A percentile compares a stretch with the other conserved stretches of the same genome.
Evolutionary conservation across 495 filamentous ascomycete species (phyloP).

Genomic region (Aspergillus carlsbadensis): DNA sequence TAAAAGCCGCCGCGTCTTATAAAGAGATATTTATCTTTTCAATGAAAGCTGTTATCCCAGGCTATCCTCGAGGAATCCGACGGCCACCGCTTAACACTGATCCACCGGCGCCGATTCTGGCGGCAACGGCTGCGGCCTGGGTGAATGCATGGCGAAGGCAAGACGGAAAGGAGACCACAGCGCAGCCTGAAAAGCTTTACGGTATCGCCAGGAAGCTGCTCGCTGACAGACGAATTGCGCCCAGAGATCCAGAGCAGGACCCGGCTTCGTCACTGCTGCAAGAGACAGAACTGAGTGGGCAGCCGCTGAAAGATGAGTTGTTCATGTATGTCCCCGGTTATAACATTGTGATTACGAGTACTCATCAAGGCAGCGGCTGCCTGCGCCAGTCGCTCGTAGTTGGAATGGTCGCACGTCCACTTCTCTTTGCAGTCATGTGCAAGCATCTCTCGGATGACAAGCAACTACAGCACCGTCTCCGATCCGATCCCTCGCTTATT

Average conservation of each 20-base stretch:
- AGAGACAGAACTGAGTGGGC: not conserved
- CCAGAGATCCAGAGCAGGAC: not conserved
- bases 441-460: not conserved
- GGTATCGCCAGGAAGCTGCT: not conserved
- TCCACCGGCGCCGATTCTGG: not conserved
- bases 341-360: not conserved
- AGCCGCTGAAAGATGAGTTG: conserved; percentile 3
- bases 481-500: not conserved
- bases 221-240: not conserved
- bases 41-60: not conserved
- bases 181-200: not conserved
- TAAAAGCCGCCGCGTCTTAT: not conserved
- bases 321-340: not conserved
- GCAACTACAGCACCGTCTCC: not conserved
- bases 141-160: conserved; percentile 6
- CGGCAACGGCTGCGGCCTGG: not conserved
- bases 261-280: not conserved
- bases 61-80: conserved; percentile 2
- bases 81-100: conserved; percentile 2
- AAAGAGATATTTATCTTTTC: not conserved
- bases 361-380: not conserved
- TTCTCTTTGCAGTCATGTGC: not conserved
- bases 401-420: conserved; percentile 2
- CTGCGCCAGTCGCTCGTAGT: conserved; percentile 8
- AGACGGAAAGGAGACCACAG: not conserved